phyloP scores from a whole-genome alignment of 441 rosid species.

The Pelargonium myrrhifolium region DNA sequence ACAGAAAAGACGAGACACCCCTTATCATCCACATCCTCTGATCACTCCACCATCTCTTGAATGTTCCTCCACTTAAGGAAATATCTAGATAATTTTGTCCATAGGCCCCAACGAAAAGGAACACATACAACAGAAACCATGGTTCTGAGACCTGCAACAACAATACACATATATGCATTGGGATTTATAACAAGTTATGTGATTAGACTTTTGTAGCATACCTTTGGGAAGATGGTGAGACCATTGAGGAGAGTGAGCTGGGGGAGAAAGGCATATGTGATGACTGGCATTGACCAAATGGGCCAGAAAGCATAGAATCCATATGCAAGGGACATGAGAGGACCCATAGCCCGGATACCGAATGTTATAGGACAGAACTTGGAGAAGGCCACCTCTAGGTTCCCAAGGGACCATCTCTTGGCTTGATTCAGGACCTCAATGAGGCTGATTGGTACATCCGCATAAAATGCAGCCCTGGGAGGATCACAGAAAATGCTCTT shows the following conservation, averaged over 20 bases:
- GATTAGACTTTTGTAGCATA: conserved; percentile 6
- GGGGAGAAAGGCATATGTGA: conserved; percentile 47
- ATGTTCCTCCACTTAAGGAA: conserved; percentile 32
- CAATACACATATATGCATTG: not conserved
- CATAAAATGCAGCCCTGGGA: conserved; percentile 44
- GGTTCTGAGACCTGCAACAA: conserved; percentile 39
- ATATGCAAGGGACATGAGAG: conserved; percentile 38
- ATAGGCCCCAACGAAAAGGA: conserved; percentile 55
- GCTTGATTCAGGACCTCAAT: conserved; percentile 41
- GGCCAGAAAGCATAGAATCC: conserved; percentile 38
- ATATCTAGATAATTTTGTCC: conserved; percentile 42
- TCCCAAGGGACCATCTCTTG: conserved; percentile 60
- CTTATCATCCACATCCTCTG: conserved; percentile 55
- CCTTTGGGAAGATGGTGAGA: conserved; percentile 46
- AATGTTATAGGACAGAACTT: conserved; percentile 36
- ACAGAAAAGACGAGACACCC: conserved; percentile 38
- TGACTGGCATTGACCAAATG: conserved; percentile 37
- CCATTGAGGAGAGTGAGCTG: conserved; percentile 48
- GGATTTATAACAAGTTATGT: no score
- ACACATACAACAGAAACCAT: conserved; percentile 45
- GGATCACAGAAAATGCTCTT: conserved; percentile 50
- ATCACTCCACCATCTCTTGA: conserved; percentile 61
- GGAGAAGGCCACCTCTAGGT: conserved; percentile 39
- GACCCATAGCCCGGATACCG: conserved; percentile 35
- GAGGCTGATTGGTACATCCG: conserved; percentile 40